Base-by-base conservation (phyloP, 208 protist genomes). In the Trypanosoma caninum region DNA sequence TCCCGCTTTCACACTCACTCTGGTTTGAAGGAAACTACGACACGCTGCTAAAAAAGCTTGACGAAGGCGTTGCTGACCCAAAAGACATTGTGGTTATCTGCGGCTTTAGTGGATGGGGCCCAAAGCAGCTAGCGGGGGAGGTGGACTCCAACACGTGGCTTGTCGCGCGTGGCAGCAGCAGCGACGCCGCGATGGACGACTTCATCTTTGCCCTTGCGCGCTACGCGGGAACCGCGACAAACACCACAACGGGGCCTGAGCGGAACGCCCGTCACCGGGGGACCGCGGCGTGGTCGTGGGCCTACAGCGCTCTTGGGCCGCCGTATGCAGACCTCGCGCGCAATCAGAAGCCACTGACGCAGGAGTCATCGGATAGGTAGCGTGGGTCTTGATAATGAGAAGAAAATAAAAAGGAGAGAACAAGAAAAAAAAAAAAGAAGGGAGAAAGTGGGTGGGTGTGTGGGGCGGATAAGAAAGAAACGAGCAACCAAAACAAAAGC, bases 11-110 rank as follows among this genome's bases (percentile, higher is more conserved):
- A 3, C 58, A 65, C 7, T 68, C 61, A 23, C 60, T 94, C 30
- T 94, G 82, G 75, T 66, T 94, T 18, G 74, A 87, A 56, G 87
- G 87, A 22, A 74, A 86, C 65, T 62, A 79, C n/a, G 87, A 91
- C 51, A 69, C 27, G 25, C 62, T 94, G 31, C 65, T 80, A 72
- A 55, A 64, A 34, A 87, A 82, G 57, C 66, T 94, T 14, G 73
- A 84, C 3, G 62, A 69, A 9, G 69, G 67, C 27, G 78, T 72
- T 50, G 86, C 75, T 8, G 56, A 63, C 16, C 59, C 80, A 40
- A 67, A 74, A 10, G 80, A 91, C 61, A 78, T 95, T 55, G 59
- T 89, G 10, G 71, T 95, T 20, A 40, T 95, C 5, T 86, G 80
- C 40, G 88, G 88, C 23, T 87, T 87, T 69, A 76, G 80, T 27